Evolutionary conservation across 2,329 filamentous ascomycete genomes (phyloP).

Genomic region (Byssoonygena ceratinophila): DNA sequence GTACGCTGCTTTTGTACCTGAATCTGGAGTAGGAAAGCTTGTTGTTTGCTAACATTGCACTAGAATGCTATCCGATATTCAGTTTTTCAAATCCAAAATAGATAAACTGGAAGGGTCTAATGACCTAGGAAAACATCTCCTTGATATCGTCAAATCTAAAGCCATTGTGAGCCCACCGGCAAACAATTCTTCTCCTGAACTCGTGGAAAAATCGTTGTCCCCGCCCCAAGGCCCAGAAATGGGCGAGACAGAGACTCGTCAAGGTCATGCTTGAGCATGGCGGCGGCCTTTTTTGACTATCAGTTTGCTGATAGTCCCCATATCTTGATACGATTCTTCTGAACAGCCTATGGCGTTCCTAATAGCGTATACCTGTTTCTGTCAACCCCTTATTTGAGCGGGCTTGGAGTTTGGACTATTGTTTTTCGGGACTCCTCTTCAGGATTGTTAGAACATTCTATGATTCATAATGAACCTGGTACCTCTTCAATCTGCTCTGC

Average conservation of each 20-base stretch:
- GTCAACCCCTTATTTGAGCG: not conserved
- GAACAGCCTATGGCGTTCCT: not conserved
- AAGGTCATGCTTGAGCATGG: not conserved
- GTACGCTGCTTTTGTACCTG: conserved; percentile 39
- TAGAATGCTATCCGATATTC: conserved; percentile 67
- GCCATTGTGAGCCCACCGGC: conserved; percentile 18
- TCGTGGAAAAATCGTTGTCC: not conserved
- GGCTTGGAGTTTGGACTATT: not conserved
- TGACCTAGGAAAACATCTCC: conserved; percentile 59
- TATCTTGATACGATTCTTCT: not conserved
- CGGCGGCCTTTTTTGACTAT: not conserved
- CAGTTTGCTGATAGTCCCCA: not conserved
- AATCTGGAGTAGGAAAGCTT: not conserved
- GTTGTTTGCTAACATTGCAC: not conserved
- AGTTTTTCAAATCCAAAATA: conserved; percentile 60
- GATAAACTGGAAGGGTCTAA: conserved; percentile 69
- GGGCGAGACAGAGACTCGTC: not conserved
- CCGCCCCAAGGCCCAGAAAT: not conserved
- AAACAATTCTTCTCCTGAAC: not conserved
- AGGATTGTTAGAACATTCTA: not conserved
- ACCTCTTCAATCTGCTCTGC: not conserved
- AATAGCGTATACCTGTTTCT: not conserved
- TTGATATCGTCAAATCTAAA: conserved; percentile 40
- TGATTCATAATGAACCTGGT: not conserved
- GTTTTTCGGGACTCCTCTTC: not conserved